phyloP scores from a whole-genome alignment of 495 filamentous ascomycete species.

The Geopyxis carbonaria region DNA sequence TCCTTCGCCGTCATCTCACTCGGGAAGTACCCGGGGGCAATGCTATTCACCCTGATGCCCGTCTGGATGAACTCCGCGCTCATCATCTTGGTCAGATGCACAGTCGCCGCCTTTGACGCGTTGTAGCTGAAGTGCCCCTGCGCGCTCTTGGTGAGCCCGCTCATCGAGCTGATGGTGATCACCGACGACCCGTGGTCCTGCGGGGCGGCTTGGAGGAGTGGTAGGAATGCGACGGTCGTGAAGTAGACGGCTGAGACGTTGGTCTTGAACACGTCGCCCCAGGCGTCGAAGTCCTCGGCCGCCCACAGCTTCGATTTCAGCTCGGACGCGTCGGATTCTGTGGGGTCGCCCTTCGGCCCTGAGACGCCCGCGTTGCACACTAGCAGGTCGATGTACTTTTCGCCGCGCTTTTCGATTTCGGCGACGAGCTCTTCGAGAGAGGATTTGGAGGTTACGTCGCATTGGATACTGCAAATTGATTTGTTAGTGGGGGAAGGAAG shows the following conservation, averaged over 20 bases:
- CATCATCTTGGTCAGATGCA: conserved; percentile 35
- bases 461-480: too few relatives aligned
- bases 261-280: conserved; percentile 32
- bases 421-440: conserved; percentile 12
- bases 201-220: conserved; percentile 32
- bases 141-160: conserved; percentile 33
- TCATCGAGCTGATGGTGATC: conserved; percentile 35
- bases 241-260: conserved; percentile 38
- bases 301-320: too few relatives aligned
- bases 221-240: conserved; percentile 36
- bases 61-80: conserved; percentile 29
- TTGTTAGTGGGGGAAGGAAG: too few relatives aligned
- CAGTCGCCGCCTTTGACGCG: conserved; percentile 34
- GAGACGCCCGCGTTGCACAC: conserved; percentile 43
- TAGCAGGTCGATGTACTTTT: conserved; percentile 35
- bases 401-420: conserved; percentile 10
- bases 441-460: conserved; percentile 13
- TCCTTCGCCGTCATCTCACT: conserved; percentile 35
- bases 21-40: conserved; percentile 29
- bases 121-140: conserved; percentile 35
- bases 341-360: conserved; percentile 27
- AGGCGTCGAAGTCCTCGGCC: too few relatives aligned
- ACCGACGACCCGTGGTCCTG: conserved; percentile 29
- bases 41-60: conserved; percentile 30
- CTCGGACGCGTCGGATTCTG: too few relatives aligned